Percentiles rank a stretch among this genome's conserved stretches.
phyloP scores from a whole-genome alignment of 2,329 filamentous ascomycete genomes.

The Penicillium oxalicum region DNA sequence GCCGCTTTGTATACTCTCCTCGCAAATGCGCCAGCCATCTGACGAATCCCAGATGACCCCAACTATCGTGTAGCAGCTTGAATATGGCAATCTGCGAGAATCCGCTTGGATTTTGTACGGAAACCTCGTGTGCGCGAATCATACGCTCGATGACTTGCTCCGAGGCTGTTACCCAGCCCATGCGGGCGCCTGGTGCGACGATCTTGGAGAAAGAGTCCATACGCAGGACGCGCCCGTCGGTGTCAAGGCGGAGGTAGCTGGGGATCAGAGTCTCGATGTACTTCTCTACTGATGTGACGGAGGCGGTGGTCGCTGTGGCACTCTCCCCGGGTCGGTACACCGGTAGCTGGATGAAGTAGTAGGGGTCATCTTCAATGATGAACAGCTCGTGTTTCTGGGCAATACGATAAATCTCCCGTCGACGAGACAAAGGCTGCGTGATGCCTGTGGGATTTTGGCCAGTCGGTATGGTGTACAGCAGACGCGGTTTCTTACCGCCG shows the following conservation, averaged over 20 bases:
- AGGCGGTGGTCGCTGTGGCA: too few species aligned
- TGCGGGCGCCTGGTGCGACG: slow-evolving; percentile 65
- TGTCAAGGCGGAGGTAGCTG: slow-evolving; percentile 62
- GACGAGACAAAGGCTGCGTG: slow-evolving; percentile 3
- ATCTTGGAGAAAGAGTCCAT: slow-evolving; percentile 86
- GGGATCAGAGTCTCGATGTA: background rate
- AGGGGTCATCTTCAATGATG: slow-evolving; percentile 11
- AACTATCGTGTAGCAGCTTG: slow-evolving; percentile 60
- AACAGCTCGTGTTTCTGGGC: slow-evolving; percentile 6
- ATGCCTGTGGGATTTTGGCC: slow-evolving; percentile 53
- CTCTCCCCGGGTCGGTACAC: too few species aligned
- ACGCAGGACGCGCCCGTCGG: slow-evolving; percentile 73
- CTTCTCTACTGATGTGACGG: background rate
- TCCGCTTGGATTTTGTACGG: slow-evolving; percentile 71
- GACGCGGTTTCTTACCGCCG: slow-evolving; percentile 50
- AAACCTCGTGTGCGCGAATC: slow-evolving; percentile 68
- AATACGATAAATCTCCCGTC: slow-evolving; percentile 1
- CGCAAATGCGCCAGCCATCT: slow-evolving; percentile 3
- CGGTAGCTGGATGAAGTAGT: slow-evolving; percentile 5
- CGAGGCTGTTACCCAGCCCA: slow-evolving; percentile 78
- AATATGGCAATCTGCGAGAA: slow-evolving; percentile 71
- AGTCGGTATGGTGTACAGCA: slow-evolving; percentile 62
- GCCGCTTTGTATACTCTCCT: background rate
- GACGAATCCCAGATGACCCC: slow-evolving; percentile 4
- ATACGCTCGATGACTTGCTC: slow-evolving; percentile 72